Evolutionary conservation across 129 eudicot genomes (phyloP), one percentile per base, ranked within the genome.

Genomic region (Lactuca sativa): DNA sequence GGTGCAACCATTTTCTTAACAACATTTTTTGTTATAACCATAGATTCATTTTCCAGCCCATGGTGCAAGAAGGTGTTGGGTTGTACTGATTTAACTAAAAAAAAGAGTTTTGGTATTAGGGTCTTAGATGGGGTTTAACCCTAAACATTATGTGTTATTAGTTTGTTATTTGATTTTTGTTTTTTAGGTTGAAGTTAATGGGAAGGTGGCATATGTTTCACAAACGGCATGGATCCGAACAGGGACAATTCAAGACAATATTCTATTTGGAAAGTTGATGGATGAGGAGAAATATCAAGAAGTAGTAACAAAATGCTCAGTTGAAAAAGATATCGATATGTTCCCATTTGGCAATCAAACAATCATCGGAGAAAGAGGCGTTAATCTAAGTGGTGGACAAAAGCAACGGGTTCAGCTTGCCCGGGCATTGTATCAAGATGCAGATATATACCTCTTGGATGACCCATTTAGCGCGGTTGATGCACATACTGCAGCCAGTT

Each of bases 381-480:
- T 90, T 64, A 90, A 86, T 71, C 83, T 90, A 30, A 90, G 96
- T 36, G 96, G 96, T 33, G 96, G 96, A 25, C 96, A 90, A 72
- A 90, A 86, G 82, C 97, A 90, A 59, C 73, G 97, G 58, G 76
- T 90, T 66, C 97, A 90, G 65, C 90, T 90, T 67, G 97, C 95
- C 4, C 97, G 97, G 30, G 97, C 97, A 0, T 66, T 90, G 30
- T 90, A 90, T 74, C 86, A 84, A 60, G 81, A 84, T 70, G 97
- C 97, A 47, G 91, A 90, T 72, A 65, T 84, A 40, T 90, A 90
- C 76, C 89, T 90, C 3, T 74, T 90, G 78, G 97, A 90, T 59
- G 97, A 90, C 72, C 97, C 97, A 3, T 90, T 90, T 63, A 90
- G 97, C 10, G 95, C 97, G 3, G 90, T 90, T 63, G 97, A 90